Evolutionary conservation across 768 basidiomycete species (phyloP), one percentile per base, ranked within the genome.

Genomic region (Lactarius evosmus): DNA sequence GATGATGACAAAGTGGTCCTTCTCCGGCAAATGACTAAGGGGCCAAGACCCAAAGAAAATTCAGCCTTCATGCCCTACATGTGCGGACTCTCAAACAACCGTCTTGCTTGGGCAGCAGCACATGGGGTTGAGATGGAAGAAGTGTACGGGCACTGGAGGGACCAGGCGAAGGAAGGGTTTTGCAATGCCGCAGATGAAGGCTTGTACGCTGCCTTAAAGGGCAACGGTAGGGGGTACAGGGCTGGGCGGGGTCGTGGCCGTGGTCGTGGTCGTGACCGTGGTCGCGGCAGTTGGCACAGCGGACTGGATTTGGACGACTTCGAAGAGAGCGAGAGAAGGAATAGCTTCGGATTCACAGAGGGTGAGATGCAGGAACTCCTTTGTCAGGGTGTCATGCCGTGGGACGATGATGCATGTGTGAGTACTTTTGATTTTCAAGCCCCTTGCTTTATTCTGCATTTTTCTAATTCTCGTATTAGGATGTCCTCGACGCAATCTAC

Each of bases 351-450:
- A 5, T 78, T 77, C 69, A 75, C 75, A 8, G 63, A 74, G 3
- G 73, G 72, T 34, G 69, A 78, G 11, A 63, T 74, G 52, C 63
- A 73, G 1, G 79, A 78, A 56, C 70, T 79, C 14, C 11, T 75
- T 12, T 70, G 57, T 36, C 74, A 79, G 3, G 78, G 78, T 1
- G 75, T 80, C 3, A 80, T 75, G 56, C 78, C 80, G 7, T 80
- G 79, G 78, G 79, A 82, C 11, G 76, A 78, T 7, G 75, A 79
- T 67, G 77, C 79, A 54, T 63, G 70, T 65, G 79, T 79, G 64
- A 22, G 77, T 71, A 14, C n/a, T 60, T 44, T 27, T 27, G 9
- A 5, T 17, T 59, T 27, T 46, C n/a, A 2, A 8, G 51, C 25
- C 7, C 4, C 29, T 9, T 9, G 51, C 29, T 19, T 25, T 27